A percentile compares a stretch with the other conserved stretches of the same genome.
phyloP scores from a whole-genome alignment of 495 filamentous ascomycete genomes.

The Amphirosellinia nigrospora region DNA sequence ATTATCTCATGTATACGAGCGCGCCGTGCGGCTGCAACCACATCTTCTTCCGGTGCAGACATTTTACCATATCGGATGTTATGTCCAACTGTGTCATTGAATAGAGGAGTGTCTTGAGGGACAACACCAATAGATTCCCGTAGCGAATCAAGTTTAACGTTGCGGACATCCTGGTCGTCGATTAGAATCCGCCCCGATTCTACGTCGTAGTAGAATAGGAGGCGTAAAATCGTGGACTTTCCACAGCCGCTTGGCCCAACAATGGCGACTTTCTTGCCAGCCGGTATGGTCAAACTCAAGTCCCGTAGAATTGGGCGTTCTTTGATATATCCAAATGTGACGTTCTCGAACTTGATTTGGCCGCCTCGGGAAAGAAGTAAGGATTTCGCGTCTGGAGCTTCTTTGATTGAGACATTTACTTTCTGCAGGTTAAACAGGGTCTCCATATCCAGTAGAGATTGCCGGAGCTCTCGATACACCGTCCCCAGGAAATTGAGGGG shows the following conservation, averaged over 20 bases:
- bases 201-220: slow-evolving; percentile 94
- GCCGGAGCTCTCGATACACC: slow-evolving; percentile 93
- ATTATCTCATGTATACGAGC: slow-evolving; percentile 88
- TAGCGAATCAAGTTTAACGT: slow-evolving; percentile 81
- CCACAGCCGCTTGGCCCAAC: slow-evolving; percentile 96
- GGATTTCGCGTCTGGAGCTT: slow-evolving; percentile 72
- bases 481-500: slow-evolving; percentile 96
- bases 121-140: slow-evolving; percentile 91
- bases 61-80: slow-evolving; percentile 96
- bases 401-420: slow-evolving; percentile 87
- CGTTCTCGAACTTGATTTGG: slow-evolving; percentile 92
- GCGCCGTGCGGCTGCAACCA: slow-evolving; percentile 75
- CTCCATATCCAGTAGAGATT: slow-evolving; percentile 97
- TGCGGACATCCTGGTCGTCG: slow-evolving; percentile 89
- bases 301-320: slow-evolving; percentile 89
- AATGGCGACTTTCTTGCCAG: slow-evolving; percentile 93
- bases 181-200: slow-evolving; percentile 87
- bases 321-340: slow-evolving; percentile 88
- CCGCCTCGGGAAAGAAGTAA: slow-evolving; percentile 77
- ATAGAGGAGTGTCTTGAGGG: slow-evolving; percentile 94
- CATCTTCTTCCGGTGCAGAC: slow-evolving; percentile 73
- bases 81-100: slow-evolving; percentile 93
- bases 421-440: slow-evolving; percentile 99
- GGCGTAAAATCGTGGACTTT: slow-evolving; percentile 88
- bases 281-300: slow-evolving; percentile 86